These are phyloP conservation scores for Aspergillus quadricinctus DNA, from an alignment of 2,329 filamentous ascomycete species.

Conservation along the genomic window DNA sequence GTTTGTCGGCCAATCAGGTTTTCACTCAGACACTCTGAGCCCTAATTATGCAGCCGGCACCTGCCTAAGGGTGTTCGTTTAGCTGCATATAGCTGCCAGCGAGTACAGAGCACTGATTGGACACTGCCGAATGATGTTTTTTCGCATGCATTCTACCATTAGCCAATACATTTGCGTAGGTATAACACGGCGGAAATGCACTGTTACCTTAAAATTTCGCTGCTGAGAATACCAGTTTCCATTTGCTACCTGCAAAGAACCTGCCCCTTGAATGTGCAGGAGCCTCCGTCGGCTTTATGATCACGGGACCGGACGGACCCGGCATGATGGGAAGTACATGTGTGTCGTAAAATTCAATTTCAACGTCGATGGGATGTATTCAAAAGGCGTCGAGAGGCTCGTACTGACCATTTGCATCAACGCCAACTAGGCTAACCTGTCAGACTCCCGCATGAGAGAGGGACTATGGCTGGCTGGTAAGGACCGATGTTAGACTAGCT, in stretches of 20 bases:
- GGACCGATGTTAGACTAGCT: constrained; percentile 15
- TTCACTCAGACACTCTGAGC: not conserved
- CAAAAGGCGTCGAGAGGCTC: not conserved
- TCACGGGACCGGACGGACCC: constrained; percentile 39
- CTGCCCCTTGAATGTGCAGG: constrained; percentile 29
- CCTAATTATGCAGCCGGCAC: not conserved
- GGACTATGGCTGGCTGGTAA: constrained; percentile 21
- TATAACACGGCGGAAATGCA: constrained; percentile 14
- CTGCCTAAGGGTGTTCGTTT: constrained; percentile 14
- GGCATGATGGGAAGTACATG: constrained; percentile 32
- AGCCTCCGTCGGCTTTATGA: constrained; percentile 29
- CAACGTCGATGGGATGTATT: constrained; percentile 28
- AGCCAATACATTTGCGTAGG: constrained; percentile 24
- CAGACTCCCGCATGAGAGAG: constrained; percentile 1
- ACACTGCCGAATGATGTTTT: constrained; percentile 15
- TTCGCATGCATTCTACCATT: constrained; percentile 17
- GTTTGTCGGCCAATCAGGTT: not conserved
- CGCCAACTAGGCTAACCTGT: not conserved
- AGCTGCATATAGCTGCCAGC: constrained; percentile 28
- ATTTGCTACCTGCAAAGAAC: constrained; percentile 31
- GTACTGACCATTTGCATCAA: not conserved
- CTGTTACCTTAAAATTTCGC: constrained; percentile 24
- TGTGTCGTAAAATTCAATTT: constrained; percentile 37
- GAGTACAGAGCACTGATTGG: constrained; percentile 22
- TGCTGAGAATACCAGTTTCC: constrained; percentile 16